Conservation (phyloP, 1,139 yeast genomes). For the Arxiozyma slooffiae region DNA sequence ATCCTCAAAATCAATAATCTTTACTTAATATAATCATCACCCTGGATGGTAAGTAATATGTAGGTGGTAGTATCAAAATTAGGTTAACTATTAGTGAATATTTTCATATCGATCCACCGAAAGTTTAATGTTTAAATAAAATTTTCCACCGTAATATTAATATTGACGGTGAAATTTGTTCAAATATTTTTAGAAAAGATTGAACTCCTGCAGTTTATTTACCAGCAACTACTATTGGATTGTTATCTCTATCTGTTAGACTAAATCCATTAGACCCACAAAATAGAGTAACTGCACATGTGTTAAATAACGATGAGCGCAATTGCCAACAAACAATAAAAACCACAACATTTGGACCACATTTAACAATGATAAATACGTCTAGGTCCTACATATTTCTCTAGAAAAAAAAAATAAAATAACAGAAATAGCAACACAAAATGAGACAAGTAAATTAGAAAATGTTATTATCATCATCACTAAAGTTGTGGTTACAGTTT, state of each 20-base stretch:
- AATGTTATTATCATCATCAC: not conserved
- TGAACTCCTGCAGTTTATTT: slow-evolving; percentile 92
- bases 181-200: slow-evolving; percentile 84
- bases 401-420: too few species aligned
- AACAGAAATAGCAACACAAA: not conserved
- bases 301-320: slow-evolving; percentile 48
- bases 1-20: slow-evolving; percentile 35
- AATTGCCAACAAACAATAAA: slow-evolving; percentile 51
- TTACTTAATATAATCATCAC: slow-evolving; percentile 45
- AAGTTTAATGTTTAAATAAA: slow-evolving; percentile 57
- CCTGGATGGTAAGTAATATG: slow-evolving; percentile 78
- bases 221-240: slow-evolving; percentile 74
- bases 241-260: slow-evolving; percentile 75
- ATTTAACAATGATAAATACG: slow-evolving; percentile 53
- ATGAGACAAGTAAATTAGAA: not conserved
- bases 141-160: slow-evolving; percentile 95
- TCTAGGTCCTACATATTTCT: slow-evolving; percentile 37
- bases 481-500: not conserved
- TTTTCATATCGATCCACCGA: slow-evolving; percentile 92
- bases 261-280: slow-evolving; percentile 91
- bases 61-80: slow-evolving; percentile 60
- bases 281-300: slow-evolving; percentile 80
- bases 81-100: slow-evolving; percentile 53
- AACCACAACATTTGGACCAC: slow-evolving; percentile 57
- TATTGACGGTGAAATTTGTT: slow-evolving; percentile 78